phyloP scores from a whole-genome alignment of 2,329 filamentous ascomycete genomes.

The Samsoniella hepiali region DNA sequence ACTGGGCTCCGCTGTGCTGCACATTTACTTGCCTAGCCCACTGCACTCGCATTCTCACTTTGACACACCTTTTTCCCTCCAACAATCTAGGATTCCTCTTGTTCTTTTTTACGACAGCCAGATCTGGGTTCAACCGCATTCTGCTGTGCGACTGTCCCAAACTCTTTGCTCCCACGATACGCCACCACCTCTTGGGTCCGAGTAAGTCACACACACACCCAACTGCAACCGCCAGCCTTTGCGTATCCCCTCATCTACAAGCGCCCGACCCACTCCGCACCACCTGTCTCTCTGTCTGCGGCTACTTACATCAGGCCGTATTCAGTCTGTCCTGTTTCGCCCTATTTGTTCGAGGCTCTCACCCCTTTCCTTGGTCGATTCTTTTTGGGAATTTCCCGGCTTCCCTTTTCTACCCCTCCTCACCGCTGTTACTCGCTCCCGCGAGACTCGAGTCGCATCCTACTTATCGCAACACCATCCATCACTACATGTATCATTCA shows the following conservation, averaged over 20 bases:
- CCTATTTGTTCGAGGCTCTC: background rate
- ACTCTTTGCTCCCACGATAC: slow-evolving; percentile 4
- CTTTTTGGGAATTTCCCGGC: background rate
- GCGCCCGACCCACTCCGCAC: slow-evolving; percentile 19
- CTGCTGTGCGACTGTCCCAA: background rate
- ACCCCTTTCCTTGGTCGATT: background rate
- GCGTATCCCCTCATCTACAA: slow-evolving; percentile 18
- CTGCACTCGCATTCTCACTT: slow-evolving; percentile 13
- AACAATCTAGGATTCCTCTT: background rate
- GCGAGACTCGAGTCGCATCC: background rate
- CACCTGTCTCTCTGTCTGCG: slow-evolving; percentile 10
- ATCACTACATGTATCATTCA: background rate
- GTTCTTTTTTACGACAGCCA: background rate
- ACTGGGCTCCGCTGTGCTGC: slow-evolving; percentile 6
- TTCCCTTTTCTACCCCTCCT: background rate
- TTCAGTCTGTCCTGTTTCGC: slow-evolving; percentile 2
- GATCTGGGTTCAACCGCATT: slow-evolving; percentile 4
- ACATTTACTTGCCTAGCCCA: slow-evolving; percentile 7
- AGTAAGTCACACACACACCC: slow-evolving; percentile 12
- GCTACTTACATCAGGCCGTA: slow-evolving; percentile 17
- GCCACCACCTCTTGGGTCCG: slow-evolving; percentile 1
- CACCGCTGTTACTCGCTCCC: background rate
- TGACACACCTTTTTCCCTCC: background rate
- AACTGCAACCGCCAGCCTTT: slow-evolving; percentile 15
- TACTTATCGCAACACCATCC: background rate